Evolutionary conservation across 768 basidiomycete species (phyloP).

Genomic region (Leccinum pellstonianum): DNA sequence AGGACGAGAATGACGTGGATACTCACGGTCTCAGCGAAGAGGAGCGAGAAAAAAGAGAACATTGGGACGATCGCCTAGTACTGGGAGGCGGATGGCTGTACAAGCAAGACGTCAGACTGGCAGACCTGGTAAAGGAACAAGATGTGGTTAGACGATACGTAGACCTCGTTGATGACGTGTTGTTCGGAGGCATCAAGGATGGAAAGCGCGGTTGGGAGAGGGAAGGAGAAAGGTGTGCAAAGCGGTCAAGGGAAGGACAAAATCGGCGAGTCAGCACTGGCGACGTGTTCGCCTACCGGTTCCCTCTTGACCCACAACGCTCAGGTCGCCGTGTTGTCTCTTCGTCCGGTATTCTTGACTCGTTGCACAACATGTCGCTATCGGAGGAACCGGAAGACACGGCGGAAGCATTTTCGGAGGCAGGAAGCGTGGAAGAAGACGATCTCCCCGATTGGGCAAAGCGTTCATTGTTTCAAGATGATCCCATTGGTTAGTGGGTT

Average conservation of each 20-base stretch:
- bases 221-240: slow-evolving; percentile 44
- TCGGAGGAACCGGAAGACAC: slow-evolving; percentile 60
- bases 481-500: slow-evolving; percentile 56
- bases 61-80: slow-evolving; percentile 81
- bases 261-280: slow-evolving; percentile 32
- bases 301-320: slow-evolving; percentile 19
- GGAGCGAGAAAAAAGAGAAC: slow-evolving; percentile 57
- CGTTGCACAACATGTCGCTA: slow-evolving; percentile 48
- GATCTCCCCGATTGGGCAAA: slow-evolving; percentile 80
- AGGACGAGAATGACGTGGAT: slow-evolving; percentile 56
- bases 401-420: slow-evolving; percentile 40
- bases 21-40: slow-evolving; percentile 47
- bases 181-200: slow-evolving; percentile 63
- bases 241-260: slow-evolving; percentile 43
- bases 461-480: slow-evolving; percentile 49
- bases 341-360: slow-evolving; percentile 50
- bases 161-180: slow-evolving; percentile 74
- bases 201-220: slow-evolving; percentile 48
- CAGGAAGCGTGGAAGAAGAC: slow-evolving; percentile 58
- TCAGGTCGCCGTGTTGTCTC: slow-evolving; percentile 54
- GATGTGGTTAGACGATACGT: slow-evolving; percentile 59
- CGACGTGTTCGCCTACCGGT: slow-evolving; percentile 27
- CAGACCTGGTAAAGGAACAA: slow-evolving; percentile 56
- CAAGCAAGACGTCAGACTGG: slow-evolving; percentile 56
- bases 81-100: slow-evolving; percentile 85